Evolutionary conservation across 129 eudicot species (phyloP).

Genomic region (Cynara cardunculus): DNA sequence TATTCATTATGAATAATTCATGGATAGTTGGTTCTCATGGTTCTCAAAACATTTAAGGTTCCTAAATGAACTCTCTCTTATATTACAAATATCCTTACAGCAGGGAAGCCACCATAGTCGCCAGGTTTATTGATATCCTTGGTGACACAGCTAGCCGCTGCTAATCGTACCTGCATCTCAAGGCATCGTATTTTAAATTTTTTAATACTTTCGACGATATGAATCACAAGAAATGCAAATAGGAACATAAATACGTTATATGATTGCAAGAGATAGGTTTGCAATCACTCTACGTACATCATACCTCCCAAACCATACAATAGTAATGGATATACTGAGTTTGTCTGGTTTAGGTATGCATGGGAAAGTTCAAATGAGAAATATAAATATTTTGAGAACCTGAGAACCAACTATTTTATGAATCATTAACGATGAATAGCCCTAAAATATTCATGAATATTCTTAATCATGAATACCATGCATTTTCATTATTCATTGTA

Average conservation of each 20-base stretch:
- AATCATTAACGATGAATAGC: neutral
- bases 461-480: neutral
- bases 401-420: neutral
- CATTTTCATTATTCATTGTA: neutral
- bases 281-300: neutral
- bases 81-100: constrained; percentile 47
- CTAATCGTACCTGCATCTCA: constrained; percentile 73
- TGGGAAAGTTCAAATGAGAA: neutral
- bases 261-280: neutral
- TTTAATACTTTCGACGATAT: neutral
- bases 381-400: neutral
- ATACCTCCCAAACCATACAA: neutral
- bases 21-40: neutral
- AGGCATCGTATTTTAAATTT: neutral
- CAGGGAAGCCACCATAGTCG: constrained; percentile 95
- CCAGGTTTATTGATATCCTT: constrained; percentile 80
- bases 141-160: constrained; percentile 87
- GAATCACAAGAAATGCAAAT: neutral
- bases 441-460: neutral
- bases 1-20: neutral
- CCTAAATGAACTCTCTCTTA: neutral
- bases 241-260: neutral
- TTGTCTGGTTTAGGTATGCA: neutral
- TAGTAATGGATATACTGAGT: too few relatives aligned
- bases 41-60: neutral